Evolutionary conservation across 2,329 filamentous ascomycete species (phyloP), one percentile per base, ranked within the genome.

Genomic region (Penicillium sp.): DNA sequence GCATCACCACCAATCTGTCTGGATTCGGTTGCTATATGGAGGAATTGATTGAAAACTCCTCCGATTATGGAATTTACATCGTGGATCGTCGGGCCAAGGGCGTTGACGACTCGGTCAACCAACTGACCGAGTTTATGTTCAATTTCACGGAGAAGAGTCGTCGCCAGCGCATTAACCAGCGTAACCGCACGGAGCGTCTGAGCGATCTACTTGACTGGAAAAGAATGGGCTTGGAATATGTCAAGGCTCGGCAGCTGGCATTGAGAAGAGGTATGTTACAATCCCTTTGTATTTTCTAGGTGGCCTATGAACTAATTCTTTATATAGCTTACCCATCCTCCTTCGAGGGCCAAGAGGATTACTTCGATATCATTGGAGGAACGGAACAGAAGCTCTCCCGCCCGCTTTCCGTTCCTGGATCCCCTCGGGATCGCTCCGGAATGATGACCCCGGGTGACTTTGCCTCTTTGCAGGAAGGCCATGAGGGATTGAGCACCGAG

Each of bases 361-460:
- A 92, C 69, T 90, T 90, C 62, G 90, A 94, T 73, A 94, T 93
- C 77, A 96, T 97, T 70, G 91, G 92, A 52, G 90, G 91, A 37
- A 90, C 91, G 4, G 93, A 97, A 69, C 89, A 93, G 72, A 99
- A 97, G 87, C 93, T 99, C 71, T 93, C 92, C 12, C 85, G 94
- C 49, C 94, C 94, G 8, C 87, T 97, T 77, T 97, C 92, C 3
- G 92, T 96, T 50, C 94, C 94, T 2, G 94, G 94, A 9, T 96
- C 92, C 19, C 94, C 94, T 10, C 85, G 93, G 61, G 93, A 96
- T 73, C 86, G 92, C 35, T 89, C 89, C 43, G 94, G 94, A 54
- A 96, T 97, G 92, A 97, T 99, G 94, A 99, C 94, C 0, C 94
- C 94, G 8, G 94, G 94, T 47, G 94, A 99, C 76, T 97, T 97